A percentile compares a stretch with the other conserved stretches of the same genome.
phyloP scores from a whole-genome alignment of 345 rosid species.

The Zanthoxylum bungeanum region DNA sequence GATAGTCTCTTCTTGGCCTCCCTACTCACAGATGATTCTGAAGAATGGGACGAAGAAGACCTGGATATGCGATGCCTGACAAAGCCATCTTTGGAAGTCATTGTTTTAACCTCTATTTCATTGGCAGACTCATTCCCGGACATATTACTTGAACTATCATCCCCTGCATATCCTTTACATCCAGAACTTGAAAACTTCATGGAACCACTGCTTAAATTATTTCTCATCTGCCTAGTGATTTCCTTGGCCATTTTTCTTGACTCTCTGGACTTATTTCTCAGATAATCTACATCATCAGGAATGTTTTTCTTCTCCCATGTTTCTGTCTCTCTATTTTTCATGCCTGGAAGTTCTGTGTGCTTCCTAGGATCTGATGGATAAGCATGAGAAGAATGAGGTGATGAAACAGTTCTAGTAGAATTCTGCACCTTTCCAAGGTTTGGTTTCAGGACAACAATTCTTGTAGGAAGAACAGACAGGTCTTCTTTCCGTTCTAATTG shows the following conservation, averaged over 20 bases:
- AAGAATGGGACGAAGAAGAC: slow-evolving; percentile 43
- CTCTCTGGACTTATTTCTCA: slow-evolving; percentile 59
- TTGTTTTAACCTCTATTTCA: slow-evolving; percentile 51
- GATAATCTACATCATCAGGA: slow-evolving; percentile 38
- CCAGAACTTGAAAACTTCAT: slow-evolving; percentile 43
- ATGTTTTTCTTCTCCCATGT: slow-evolving; percentile 37
- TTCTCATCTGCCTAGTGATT: slow-evolving; percentile 65
- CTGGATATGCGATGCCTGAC: slow-evolving; percentile 37
- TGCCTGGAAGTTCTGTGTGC: slow-evolving; percentile 33
- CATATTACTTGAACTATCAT: slow-evolving; percentile 64
- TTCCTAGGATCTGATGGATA: slow-evolving; percentile 41
- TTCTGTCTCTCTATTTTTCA: slow-evolving; percentile 32
- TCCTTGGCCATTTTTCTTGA: slow-evolving; percentile 64
- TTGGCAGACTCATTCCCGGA: slow-evolving; percentile 71
- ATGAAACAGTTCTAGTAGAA: slow-evolving; percentile 41
- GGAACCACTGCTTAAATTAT: slow-evolving; percentile 35
- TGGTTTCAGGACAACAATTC: slow-evolving; percentile 92
- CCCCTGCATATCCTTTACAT: slow-evolving; percentile 69
- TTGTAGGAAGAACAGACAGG: slow-evolving; percentile 46
- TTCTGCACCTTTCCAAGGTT: slow-evolving; percentile 55
- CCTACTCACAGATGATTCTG: slow-evolving; percentile 68
- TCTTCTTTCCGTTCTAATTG: slow-evolving; percentile 40
- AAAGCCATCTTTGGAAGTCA: slow-evolving; percentile 40
- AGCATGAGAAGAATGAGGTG: slow-evolving; percentile 49
- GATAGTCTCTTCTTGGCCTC: slow-evolving; percentile 94